Percentiles rank a stretch among this genome's conserved stretches.
These are phyloP conservation scores for Lithospermum erythrorhizon DNA, from an alignment of 257 asterid species.

Conservation along the genomic window DNA sequence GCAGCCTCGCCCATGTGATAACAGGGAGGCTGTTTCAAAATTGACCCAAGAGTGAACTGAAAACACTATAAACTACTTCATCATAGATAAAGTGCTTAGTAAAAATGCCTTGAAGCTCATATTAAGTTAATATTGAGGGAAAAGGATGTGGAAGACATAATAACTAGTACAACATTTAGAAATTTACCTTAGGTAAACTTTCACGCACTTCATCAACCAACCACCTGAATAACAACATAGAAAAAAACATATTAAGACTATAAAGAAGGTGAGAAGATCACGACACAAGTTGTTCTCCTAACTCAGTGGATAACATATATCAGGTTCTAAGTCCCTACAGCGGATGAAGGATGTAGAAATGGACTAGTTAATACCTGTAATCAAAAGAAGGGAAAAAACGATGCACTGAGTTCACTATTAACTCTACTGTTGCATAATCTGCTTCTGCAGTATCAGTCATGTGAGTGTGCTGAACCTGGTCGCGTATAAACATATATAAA, in stretches of 20 bases:
- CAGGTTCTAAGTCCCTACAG: too few relatives aligned
- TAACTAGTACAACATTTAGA: conserved; percentile 7
- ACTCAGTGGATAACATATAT: neutral
- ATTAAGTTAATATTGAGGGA: too few relatives aligned
- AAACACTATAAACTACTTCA: too few relatives aligned
- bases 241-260: neutral
- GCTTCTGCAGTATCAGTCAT: conserved; percentile 97
- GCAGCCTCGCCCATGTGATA: too few relatives aligned
- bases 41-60: too few relatives aligned
- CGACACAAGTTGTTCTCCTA: neutral
- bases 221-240: conserved; percentile 57
- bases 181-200: conserved; percentile 83
- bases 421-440: conserved; percentile 89
- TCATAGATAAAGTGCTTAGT: too few relatives aligned
- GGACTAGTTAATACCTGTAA: conserved; percentile 50
- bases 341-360: too few relatives aligned
- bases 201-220: conserved; percentile 79
- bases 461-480: conserved; percentile 94
- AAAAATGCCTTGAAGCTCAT: too few relatives aligned
- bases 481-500: conserved; percentile 6
- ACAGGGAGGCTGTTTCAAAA: too few relatives aligned
- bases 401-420: conserved; percentile 75
- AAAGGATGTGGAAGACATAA: too few relatives aligned
- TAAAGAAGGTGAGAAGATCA: neutral
- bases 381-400: conserved; percentile 77